Evolutionary conservation across 1,284 basidiomycete species (phyloP).

Genomic region (Porodaedalea pini): DNA sequence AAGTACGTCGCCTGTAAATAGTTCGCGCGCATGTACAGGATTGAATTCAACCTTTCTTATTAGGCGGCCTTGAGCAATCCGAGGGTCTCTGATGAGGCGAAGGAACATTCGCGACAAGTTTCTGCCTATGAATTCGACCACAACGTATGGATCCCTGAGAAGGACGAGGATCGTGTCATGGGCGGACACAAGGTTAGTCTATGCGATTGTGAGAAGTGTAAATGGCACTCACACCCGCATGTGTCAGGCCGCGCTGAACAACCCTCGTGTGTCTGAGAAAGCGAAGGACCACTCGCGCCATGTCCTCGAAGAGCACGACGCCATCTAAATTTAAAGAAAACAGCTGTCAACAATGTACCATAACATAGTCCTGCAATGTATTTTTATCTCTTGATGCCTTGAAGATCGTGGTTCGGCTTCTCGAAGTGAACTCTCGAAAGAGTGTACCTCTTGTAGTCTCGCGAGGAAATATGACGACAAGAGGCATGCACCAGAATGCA

Average conservation of each 20-base stretch:
- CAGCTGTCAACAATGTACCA: too few species aligned
- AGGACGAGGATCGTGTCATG: slow-evolving; percentile 24
- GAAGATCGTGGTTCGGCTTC: too few species aligned
- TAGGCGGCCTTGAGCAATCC: slow-evolving; percentile 39
- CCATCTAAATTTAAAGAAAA: slow-evolving; percentile 1
- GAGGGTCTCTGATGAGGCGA: slow-evolving; percentile 46
- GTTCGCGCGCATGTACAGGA: neutral
- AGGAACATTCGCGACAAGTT: slow-evolving; percentile 44
- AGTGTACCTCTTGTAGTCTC: too few species aligned
- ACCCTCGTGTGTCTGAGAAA: slow-evolving; percentile 29
- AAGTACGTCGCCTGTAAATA: neutral
- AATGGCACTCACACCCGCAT: neutral
- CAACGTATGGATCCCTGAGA: neutral
- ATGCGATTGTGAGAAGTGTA: neutral
- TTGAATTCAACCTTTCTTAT: neutral
- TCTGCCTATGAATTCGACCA: slow-evolving; percentile 36
- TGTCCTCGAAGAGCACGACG: slow-evolving; percentile 22
- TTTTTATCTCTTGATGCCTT: too few species aligned
- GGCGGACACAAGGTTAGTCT: slow-evolving; percentile 24
- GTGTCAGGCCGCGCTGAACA: slow-evolving; percentile 18
- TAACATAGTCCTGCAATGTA: neutral
- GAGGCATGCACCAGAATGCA: neutral
- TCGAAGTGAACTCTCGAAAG: too few species aligned
- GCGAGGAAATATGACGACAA: too few species aligned
- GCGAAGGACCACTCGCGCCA: slow-evolving; percentile 28